Evolutionary conservation across 129 eudicot genomes (phyloP).

Genomic region (Cynara cardunculus): DNA sequence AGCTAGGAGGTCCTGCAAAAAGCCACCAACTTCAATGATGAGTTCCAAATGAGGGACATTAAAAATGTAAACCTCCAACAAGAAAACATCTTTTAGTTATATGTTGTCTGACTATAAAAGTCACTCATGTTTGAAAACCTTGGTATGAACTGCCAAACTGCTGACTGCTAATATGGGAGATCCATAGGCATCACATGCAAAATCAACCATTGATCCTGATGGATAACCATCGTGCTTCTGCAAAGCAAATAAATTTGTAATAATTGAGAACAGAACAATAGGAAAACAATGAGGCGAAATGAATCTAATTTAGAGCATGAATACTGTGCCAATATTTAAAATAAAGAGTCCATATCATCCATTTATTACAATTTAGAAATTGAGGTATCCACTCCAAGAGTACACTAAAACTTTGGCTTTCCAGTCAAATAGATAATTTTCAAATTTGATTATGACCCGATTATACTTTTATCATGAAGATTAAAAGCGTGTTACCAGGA

Average conservation of each 20-base stretch:
- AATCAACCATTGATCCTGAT: conserved; percentile 95
- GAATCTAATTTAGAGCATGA: neutral
- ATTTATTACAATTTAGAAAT: neutral
- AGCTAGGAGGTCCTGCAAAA: conserved; percentile 81
- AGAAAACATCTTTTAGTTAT: neutral
- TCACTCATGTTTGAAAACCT: conserved; percentile 45
- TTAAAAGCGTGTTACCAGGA: neutral
- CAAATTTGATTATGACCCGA: neutral
- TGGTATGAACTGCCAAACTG: conserved; percentile 89
- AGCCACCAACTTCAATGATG: conserved; percentile 16
- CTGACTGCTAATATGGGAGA: conserved; percentile 91
- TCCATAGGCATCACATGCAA: conserved; percentile 88
- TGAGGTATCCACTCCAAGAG: neutral
- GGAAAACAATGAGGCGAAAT: neutral
- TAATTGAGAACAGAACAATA: neutral
- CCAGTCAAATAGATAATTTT: neutral
- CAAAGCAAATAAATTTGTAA: conserved; percentile 12
- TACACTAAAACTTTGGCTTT: conserved; percentile 2
- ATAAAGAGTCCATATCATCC: neutral
- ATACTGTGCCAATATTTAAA: neutral
- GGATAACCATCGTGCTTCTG: conserved; percentile 92
- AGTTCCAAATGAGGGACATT: conserved; percentile 8
- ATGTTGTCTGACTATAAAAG: neutral
- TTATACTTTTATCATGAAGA: neutral
- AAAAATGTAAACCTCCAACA: neutral